Conservation (phyloP, 2,329 filamentous ascomycete genomes). For the Diaporthe velutina region DNA sequence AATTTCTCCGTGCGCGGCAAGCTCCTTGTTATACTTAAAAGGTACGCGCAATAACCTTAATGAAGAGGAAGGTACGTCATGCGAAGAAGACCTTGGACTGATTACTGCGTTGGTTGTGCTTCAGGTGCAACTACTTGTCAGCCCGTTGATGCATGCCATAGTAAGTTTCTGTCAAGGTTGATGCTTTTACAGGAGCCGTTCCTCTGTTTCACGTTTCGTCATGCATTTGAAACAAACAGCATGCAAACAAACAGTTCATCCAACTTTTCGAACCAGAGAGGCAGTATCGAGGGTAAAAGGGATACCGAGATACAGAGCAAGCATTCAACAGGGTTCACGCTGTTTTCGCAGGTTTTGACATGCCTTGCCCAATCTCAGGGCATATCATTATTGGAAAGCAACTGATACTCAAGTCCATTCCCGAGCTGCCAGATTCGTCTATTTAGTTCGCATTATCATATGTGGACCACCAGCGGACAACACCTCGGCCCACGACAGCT, state of each 20-base stretch:
- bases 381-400: neutral
- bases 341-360: neutral
- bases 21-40: neutral
- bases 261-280: neutral
- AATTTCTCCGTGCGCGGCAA: neutral
- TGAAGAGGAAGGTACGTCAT: slow-evolving; percentile 1
- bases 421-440: slow-evolving; percentile 24
- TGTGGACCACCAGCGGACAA: neutral
- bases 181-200: neutral
- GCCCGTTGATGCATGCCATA: neutral
- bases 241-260: neutral
- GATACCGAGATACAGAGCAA: neutral
- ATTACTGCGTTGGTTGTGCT: neutral
- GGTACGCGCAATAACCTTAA: neutral
- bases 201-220: neutral
- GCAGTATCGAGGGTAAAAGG: neutral
- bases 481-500: neutral
- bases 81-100: neutral
- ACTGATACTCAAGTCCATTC: neutral
- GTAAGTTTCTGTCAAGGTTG: neutral
- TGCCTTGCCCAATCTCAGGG: neutral
- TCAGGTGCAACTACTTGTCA: no score
- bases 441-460: neutral
- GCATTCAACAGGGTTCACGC: neutral
- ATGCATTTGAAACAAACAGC: neutral